These are phyloP conservation scores for Solanum hybrid DNA, from an alignment of 305 asterid genomes.

Conservation along the genomic window DNA sequence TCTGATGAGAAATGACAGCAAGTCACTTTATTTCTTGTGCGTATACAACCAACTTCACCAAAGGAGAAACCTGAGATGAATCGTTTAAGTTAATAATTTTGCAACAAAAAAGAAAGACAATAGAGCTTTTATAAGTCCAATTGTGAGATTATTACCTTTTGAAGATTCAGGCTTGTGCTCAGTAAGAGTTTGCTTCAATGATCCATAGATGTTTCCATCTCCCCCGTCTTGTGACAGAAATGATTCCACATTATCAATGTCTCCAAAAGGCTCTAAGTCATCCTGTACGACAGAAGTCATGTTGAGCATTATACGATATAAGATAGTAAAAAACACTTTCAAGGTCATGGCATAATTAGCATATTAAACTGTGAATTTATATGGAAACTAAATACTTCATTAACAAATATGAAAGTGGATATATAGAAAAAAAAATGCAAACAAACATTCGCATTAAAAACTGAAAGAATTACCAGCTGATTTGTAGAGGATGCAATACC, in stretches of 20 bases:
- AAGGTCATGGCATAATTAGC: background rate
- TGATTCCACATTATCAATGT: slow-evolving; percentile 77
- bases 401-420: background rate
- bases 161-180: slow-evolving; percentile 81
- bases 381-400: background rate
- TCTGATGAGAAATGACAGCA: slow-evolving; percentile 98
- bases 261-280: slow-evolving; percentile 74
- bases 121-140: background rate
- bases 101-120: background rate
- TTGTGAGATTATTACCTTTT: slow-evolving; percentile 36
- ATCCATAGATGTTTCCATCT: slow-evolving; percentile 73
- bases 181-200: slow-evolving; percentile 59
- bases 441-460: slow-evolving; percentile 1
- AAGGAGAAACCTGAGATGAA: slow-evolving; percentile 70
- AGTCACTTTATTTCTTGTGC: slow-evolving; percentile 87
- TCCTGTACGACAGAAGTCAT: slow-evolving; percentile 37
- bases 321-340: background rate
- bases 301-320: background rate
- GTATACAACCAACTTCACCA: slow-evolving; percentile 83
- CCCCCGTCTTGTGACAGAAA: slow-evolving; percentile 74
- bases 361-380: background rate
- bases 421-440: background rate
- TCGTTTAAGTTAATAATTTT: background rate
- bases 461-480: slow-evolving; percentile 65
- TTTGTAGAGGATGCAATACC: slow-evolving; percentile 88